Conservation (phyloP, 306 rosid genomes). For the Nissolia schottii region DNA sequence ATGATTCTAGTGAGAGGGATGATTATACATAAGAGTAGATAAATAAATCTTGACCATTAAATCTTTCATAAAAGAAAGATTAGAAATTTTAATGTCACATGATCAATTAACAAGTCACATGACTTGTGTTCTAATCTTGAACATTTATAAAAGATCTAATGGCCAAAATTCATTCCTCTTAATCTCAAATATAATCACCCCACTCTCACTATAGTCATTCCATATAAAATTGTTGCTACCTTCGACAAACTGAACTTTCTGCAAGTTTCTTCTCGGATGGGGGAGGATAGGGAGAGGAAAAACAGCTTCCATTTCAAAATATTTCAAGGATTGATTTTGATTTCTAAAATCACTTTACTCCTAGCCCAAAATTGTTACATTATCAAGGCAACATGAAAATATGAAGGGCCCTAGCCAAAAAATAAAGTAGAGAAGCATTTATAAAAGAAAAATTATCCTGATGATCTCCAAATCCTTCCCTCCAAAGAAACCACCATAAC, state of each 20-base stretch:
- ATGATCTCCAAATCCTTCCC: slow-evolving; percentile 70
- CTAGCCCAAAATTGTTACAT: slow-evolving; percentile 47
- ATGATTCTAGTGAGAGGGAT: too few species aligned
- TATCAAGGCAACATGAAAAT: slow-evolving; percentile 38
- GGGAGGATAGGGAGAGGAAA: not conserved
- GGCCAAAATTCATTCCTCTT: too few species aligned
- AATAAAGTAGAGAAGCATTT: slow-evolving; percentile 1
- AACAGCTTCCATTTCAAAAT: slow-evolving; percentile 5
- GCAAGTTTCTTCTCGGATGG: not conserved
- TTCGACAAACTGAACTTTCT: not conserved
- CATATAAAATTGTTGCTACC: not conserved
- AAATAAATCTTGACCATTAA: too few species aligned
- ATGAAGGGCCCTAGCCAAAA: slow-evolving; percentile 33
- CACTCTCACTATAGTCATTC: too few species aligned
- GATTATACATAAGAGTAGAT: too few species aligned
- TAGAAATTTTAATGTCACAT: too few species aligned
- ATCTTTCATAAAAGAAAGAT: too few species aligned
- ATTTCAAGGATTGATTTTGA: slow-evolving; percentile 19
- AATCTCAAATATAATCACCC: too few species aligned
- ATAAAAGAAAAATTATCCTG: slow-evolving; percentile 34
- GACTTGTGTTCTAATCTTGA: too few species aligned
- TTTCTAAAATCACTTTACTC: slow-evolving; percentile 37
- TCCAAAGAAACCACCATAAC: slow-evolving; percentile 64
- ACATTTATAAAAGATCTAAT: too few species aligned
- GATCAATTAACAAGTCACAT: too few species aligned